Evolutionary conservation across 805 yeast genomes (phyloP).

Genomic region (Metschnikowia rubicola): DNA sequence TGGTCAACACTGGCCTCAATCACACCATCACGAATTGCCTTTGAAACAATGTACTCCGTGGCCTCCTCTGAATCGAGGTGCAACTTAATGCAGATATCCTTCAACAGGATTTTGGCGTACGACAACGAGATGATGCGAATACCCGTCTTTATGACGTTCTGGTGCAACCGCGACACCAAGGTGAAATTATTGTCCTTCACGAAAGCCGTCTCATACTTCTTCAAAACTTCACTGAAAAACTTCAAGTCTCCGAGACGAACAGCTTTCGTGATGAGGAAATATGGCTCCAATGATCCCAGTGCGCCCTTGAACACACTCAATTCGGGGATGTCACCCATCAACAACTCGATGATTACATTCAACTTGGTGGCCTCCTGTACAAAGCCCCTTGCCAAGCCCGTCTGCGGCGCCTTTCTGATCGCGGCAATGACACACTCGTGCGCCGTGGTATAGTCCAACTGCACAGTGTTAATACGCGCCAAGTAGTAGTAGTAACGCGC

Average conservation of each 20-base stretch:
- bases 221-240: constrained; percentile 68
- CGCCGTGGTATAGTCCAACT: constrained; percentile 87
- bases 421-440: constrained; percentile 91
- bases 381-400: constrained; percentile 79
- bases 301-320: constrained; percentile 69
- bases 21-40: constrained; percentile 95
- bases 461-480: constrained; percentile 88
- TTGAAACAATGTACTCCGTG: constrained; percentile 94
- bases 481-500: constrained; percentile 90
- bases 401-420: constrained; percentile 93
- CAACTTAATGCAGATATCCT: constrained; percentile 89
- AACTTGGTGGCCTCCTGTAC: constrained; percentile 86
- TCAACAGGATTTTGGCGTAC: constrained; percentile 84
- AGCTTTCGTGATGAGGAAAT: constrained; percentile 83
- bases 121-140: constrained; percentile 88
- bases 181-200: constrained; percentile 78
- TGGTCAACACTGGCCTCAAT: constrained; percentile 93
- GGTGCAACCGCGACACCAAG: constrained; percentile 83
- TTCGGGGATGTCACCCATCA: constrained; percentile 97
- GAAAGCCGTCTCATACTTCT: constrained; percentile 57
- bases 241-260: constrained; percentile 89
- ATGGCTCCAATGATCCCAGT: constrained; percentile 58
- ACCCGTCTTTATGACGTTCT: constrained; percentile 97
- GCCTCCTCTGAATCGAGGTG: constrained; percentile 91
- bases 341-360: constrained; percentile 80